These are phyloP conservation scores for Acer saccharum DNA, from an alignment of 345 rosid species.

Conservation along the genomic window DNA sequence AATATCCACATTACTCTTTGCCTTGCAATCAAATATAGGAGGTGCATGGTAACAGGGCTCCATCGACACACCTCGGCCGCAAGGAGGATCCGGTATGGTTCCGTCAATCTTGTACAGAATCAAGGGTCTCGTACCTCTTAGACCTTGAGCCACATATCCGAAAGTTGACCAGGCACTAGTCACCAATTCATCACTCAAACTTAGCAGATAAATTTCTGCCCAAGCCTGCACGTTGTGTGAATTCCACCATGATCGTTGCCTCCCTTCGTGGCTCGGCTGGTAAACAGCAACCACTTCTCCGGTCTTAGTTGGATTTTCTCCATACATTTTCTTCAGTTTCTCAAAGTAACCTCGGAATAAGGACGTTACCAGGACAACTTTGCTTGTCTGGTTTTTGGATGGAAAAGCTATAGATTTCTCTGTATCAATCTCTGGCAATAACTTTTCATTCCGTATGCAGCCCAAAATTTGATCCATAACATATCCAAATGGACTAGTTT, in stretches of 20 bases:
- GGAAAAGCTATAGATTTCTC: neutral
- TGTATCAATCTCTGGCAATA: constrained; percentile 14
- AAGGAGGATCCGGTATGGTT: constrained; percentile 2
- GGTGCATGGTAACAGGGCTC: constrained; percentile 18
- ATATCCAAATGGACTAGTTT: constrained; percentile 10
- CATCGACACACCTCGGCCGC: constrained; percentile 6
- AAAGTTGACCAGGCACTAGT: constrained; percentile 13
- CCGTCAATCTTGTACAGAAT: constrained; percentile 11
- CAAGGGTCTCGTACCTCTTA: constrained; percentile 16
- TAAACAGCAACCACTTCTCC: constrained; percentile 17
- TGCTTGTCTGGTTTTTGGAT: neutral
- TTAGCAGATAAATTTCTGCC: constrained; percentile 15
- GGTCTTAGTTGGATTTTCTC: constrained; percentile 1
- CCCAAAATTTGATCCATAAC: constrained; percentile 20
- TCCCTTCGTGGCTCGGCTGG: constrained; percentile 16
- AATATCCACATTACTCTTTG: neutral
- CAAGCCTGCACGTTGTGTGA: constrained; percentile 20
- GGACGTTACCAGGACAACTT: constrained; percentile 20
- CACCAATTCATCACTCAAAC: constrained; percentile 12
- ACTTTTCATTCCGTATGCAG: constrained; percentile 9
- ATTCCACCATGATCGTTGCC: neutral
- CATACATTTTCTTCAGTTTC: constrained; percentile 9
- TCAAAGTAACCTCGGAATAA: constrained; percentile 16
- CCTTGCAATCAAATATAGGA: constrained; percentile 12
- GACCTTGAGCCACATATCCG: constrained; percentile 18